Evolutionary conservation across 495 filamentous ascomycete genomes (phyloP).

Genomic region (Rhizodiscina lignyota): DNA sequence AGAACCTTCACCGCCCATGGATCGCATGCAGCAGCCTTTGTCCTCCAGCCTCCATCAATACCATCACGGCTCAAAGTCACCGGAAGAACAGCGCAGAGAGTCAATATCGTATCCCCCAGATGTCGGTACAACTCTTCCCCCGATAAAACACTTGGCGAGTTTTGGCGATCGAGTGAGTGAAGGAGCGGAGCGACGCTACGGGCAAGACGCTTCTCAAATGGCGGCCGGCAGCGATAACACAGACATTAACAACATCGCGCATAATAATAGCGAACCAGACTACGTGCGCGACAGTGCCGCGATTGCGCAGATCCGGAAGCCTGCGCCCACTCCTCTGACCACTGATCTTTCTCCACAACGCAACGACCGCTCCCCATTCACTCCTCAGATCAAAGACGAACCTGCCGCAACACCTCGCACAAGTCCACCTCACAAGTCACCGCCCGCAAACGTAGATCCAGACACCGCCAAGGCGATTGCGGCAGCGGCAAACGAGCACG

Average conservation of each 20-base stretch:
- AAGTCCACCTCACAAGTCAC: conserved; percentile 11
- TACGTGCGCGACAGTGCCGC: conserved; percentile 11
- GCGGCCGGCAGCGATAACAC: conserved; percentile 7
- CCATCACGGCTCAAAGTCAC: conserved; percentile 19
- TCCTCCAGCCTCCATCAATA: conserved; percentile 24
- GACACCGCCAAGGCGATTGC: conserved; percentile 18
- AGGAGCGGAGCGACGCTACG: conserved; percentile 5
- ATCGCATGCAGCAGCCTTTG: conserved; percentile 7
- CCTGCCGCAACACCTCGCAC: conserved; percentile 15
- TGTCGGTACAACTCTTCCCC: conserved; percentile 11
- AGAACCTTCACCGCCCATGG: conserved; percentile 16
- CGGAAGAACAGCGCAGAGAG: conserved; percentile 18
- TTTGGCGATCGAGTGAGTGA: neutral
- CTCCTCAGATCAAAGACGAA: conserved; percentile 20
- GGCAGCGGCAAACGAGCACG: conserved; percentile 14
- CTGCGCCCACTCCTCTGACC: conserved; percentile 4
- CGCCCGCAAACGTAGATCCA: conserved; percentile 2
- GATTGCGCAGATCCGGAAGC: conserved; percentile 9
- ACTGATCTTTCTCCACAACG: no score
- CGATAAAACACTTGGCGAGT: conserved; percentile 11
- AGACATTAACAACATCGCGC: no score
- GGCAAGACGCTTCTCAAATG: conserved; percentile 8
- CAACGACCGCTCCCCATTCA: no score
- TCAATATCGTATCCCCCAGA: conserved; percentile 7
- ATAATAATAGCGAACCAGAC: conserved; percentile 10